Evolutionary conservation across 352 stramenopile species (phyloP).

Genomic region (Elongisporangium prolatum): DNA sequence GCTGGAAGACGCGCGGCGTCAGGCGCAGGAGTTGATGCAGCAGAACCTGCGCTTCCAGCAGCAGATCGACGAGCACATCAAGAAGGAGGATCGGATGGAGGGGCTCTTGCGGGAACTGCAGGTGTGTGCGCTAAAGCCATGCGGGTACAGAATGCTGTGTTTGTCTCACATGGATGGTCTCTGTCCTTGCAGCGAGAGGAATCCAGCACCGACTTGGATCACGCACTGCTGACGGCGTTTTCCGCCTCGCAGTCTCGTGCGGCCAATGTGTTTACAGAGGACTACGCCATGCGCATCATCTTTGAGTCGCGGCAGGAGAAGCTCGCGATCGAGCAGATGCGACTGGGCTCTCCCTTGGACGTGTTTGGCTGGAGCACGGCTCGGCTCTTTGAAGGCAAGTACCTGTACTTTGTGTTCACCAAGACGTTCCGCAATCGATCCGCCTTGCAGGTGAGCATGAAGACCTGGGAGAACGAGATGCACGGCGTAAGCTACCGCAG

Average conservation of each 20-base stretch:
- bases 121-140: constrained; percentile 9
- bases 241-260: no score
- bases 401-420: constrained; percentile 39
- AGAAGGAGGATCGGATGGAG: constrained; percentile 52
- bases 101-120: constrained; percentile 40
- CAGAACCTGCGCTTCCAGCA: constrained; percentile 45
- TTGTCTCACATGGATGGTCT: background rate
- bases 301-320: constrained; percentile 33
- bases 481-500: constrained; percentile 41
- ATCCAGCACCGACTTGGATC: no score
- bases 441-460: constrained; percentile 27
- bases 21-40: constrained; percentile 31
- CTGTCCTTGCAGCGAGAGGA: constrained; percentile 16
- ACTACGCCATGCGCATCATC: constrained; percentile 33
- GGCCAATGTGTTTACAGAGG: constrained; percentile 12
- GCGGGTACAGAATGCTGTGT: background rate
- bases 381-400: constrained; percentile 27
- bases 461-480: constrained; percentile 41
- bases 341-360: constrained; percentile 20
- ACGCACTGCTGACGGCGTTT: no score
- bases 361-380: constrained; percentile 52
- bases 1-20: constrained; percentile 24
- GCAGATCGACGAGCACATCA: constrained; percentile 40
- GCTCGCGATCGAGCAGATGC: constrained; percentile 26
- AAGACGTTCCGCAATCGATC: constrained; percentile 37